phyloP scores from a whole-genome alignment of 2,329 filamentous ascomycete genomes.

The Colletotrichum euphorbiae region DNA sequence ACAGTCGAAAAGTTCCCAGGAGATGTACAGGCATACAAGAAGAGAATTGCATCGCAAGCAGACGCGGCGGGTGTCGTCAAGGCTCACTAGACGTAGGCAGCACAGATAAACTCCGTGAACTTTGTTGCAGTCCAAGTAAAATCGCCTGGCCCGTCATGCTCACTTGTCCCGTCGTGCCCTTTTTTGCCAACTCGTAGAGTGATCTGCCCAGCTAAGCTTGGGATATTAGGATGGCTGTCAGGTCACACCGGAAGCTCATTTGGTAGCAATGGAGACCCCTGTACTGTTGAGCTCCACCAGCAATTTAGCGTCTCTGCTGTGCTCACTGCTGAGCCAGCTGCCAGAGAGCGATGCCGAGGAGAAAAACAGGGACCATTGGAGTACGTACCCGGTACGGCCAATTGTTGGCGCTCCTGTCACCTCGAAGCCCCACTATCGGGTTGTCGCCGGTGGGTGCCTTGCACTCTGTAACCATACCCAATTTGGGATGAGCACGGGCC shows the following conservation, averaged over 20 bases:
- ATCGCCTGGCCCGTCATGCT: not conserved
- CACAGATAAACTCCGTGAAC: not conserved
- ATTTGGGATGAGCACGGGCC: slow-evolving; percentile 46
- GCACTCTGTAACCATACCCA: slow-evolving; percentile 44
- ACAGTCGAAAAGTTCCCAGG: slow-evolving; percentile 96
- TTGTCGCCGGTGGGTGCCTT: slow-evolving; percentile 32
- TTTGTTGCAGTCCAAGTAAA: not conserved
- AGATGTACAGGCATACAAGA: slow-evolving; percentile 97
- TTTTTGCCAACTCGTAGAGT: not conserved
- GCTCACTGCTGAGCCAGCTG: too few relatives aligned
- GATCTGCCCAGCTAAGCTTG: not conserved
- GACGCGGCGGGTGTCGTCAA: slow-evolving; percentile 88
- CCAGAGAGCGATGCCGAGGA: slow-evolving; percentile 9
- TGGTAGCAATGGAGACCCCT: slow-evolving; percentile 22
- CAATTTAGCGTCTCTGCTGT: slow-evolving; percentile 33
- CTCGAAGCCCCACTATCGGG: slow-evolving; percentile 27
- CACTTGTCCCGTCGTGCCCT: not conserved
- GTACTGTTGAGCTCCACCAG: slow-evolving; percentile 7
- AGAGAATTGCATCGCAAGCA: slow-evolving; percentile 90
- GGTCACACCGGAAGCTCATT: slow-evolving; percentile 32
- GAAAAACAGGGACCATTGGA: not conserved
- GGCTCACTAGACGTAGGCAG: slow-evolving; percentile 58
- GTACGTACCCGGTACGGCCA: slow-evolving; percentile 13
- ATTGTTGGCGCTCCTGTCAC: slow-evolving; percentile 7
- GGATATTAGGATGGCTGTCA: slow-evolving; percentile 21